phyloP scores from a whole-genome alignment of 805 yeast species.

The Lipomyces sp. region DNA sequence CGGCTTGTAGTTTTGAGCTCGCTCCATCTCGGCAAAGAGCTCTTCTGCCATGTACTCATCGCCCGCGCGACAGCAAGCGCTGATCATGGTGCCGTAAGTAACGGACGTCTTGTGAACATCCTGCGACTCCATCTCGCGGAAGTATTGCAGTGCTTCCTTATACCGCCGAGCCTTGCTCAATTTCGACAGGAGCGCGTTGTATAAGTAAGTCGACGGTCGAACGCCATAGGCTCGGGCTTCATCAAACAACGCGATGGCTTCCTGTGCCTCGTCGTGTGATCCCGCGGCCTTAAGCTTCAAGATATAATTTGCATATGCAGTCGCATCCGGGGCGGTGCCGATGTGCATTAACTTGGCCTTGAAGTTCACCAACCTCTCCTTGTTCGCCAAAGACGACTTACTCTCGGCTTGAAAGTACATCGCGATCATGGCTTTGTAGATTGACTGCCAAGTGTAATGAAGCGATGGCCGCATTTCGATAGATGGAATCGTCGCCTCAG shows the following conservation, averaged over 20 bases:
- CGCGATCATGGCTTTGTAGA: conserved; percentile 35
- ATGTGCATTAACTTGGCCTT: conserved; percentile 32
- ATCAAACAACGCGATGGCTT: conserved; percentile 36
- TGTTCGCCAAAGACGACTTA: conserved; percentile 27
- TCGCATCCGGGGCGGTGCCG: conserved; percentile 37
- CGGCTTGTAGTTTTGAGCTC: conserved; percentile 34
- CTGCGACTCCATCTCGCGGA: conserved; percentile 35
- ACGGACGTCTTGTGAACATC: conserved; percentile 34
- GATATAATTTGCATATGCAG: conserved; percentile 39
- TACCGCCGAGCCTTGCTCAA: conserved; percentile 40
- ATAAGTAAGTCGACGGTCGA: conserved; percentile 37
- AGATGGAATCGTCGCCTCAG: conserved; percentile 15
- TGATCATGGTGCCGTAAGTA: conserved; percentile 42
- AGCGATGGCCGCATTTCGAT: conserved; percentile 13
- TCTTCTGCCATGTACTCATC: conserved; percentile 35
- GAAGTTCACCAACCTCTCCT: conserved; percentile 32
- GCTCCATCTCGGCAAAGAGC: conserved; percentile 40
- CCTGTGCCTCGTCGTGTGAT: conserved; percentile 37
- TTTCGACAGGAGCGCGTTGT: conserved; percentile 39
- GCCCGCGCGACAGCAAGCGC: conserved; percentile 41
- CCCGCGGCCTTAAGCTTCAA: conserved; percentile 31
- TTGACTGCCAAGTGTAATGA: conserved; percentile 31
- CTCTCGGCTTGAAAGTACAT: conserved; percentile 31
- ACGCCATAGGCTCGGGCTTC: conserved; percentile 36
- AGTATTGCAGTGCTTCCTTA: conserved; percentile 36